A percentile compares a stretch with the other conserved stretches of the same genome.
These are phyloP conservation scores for Kingdonia uniflora DNA, from an alignment of 164 flowering plant genomes.

Conservation along the genomic window DNA sequence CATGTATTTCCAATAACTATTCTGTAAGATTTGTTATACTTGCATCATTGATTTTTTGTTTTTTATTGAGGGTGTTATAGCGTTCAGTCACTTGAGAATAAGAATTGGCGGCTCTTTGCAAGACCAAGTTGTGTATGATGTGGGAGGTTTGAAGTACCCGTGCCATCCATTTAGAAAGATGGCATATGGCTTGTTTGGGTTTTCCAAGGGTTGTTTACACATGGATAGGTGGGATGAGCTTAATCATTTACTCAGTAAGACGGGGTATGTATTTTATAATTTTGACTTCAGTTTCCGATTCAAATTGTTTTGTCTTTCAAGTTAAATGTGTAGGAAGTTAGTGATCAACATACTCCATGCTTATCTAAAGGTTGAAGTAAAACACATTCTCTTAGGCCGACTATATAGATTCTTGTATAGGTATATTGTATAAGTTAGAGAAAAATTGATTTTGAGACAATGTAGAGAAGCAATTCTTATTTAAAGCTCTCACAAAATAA, in stretches of 20 bases:
- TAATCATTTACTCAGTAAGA: constrained; percentile 46
- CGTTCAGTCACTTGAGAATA: constrained; percentile 67
- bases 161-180: constrained; percentile 62
- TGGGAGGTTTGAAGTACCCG: constrained; percentile 34
- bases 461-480: no score
- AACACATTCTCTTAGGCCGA: no score
- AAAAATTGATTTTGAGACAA: no score
- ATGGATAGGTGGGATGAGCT: constrained; percentile 82
- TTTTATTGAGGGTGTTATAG: constrained; percentile 24
- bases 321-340: no score
- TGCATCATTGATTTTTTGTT: not conserved
- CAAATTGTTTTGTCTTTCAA: no score
- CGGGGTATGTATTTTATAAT: constrained; percentile 48
- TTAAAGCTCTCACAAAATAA: no score
- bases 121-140: constrained; percentile 70
- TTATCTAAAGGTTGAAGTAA: no score
- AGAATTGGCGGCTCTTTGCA: constrained; percentile 88
- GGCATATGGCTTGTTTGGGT: constrained; percentile 64
- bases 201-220: constrained; percentile 67
- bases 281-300: no score
- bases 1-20: no score
- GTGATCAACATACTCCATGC: no score
- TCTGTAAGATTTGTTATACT: not conserved
- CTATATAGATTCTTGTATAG: no score
- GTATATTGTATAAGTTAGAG: no score